phyloP scores from a whole-genome alignment of 345 rosid genomes.

The Eucalyptus paniculata region DNA sequence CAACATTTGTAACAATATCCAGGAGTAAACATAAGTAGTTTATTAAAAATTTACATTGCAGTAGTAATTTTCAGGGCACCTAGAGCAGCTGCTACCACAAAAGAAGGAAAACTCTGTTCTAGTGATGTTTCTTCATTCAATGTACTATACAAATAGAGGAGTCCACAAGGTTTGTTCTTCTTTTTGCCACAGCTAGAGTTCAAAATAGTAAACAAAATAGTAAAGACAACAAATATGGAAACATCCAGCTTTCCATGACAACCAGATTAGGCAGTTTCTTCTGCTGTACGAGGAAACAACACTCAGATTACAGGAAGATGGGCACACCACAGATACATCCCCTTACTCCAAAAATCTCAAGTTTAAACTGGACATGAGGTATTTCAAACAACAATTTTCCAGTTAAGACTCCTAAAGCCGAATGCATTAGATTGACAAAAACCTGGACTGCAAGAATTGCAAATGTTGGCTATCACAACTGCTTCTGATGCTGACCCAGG shows the following conservation, averaged over 20 bases:
- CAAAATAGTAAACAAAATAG: background rate
- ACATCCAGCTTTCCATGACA: background rate
- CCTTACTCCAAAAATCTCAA: background rate
- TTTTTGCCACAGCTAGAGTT: background rate
- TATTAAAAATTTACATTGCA: too few species aligned
- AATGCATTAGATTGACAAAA: background rate
- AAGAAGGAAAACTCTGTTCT: background rate
- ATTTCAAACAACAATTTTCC: background rate
- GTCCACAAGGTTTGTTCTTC: background rate
- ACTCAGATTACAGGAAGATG: background rate
- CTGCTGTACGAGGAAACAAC: background rate
- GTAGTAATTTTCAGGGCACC: background rate
- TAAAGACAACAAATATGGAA: background rate
- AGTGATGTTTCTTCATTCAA: background rate
- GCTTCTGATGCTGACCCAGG: slow-evolving; percentile 92
- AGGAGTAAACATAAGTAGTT: too few species aligned
- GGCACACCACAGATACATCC: background rate
- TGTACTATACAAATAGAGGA: background rate
- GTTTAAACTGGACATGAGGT: background rate
- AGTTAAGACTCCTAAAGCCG: background rate
- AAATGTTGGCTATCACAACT: slow-evolving; percentile 52
- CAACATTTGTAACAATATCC: too few species aligned
- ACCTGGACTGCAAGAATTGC: slow-evolving; percentile 85
- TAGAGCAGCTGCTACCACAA: background rate
- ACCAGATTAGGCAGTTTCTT: background rate